Base-by-base conservation (phyloP, 352 stramenopile species). In the Blastocystis sp. region DNA sequence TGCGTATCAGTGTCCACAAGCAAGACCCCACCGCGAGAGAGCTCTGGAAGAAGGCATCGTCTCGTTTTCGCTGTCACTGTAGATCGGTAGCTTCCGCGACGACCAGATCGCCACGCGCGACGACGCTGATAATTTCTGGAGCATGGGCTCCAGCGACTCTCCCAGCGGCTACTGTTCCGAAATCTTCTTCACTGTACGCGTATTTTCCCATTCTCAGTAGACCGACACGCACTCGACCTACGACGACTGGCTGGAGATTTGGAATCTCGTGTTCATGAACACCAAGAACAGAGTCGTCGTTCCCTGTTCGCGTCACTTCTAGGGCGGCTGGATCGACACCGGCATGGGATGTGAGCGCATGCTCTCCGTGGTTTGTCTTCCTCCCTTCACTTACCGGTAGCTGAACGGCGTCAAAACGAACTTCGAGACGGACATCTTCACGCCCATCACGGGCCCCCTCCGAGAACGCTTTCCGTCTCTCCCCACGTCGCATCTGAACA, bases 261-360 rank as follows among this genome's bases (percentile, higher is more conserved):
- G 94, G 94, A 98, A 98, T 88, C 91, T 96, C 81, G 94, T 98
- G 16, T 98, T 97, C 87, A 97, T 98, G 94, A 98, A 89, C 97
- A 95, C 88, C 95, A 94, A 89, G n/a, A 57, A 75, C 40, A 46
- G 65, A 48, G 71, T 71, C 4, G 3, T 6, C n/a, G 24, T 51
- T 16, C 34, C 0, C 11, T 38, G 34, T 49, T 67, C 24, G 14
- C n/a, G 21, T 77, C 8, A 67, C 32, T n/a, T 84, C 91, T 90
- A 6, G 90, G 88, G 32, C 87, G 97, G 54, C 88, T 92, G 67
- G 84, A 91, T 98, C 36, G 95, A 98, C 90, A 98, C 94, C 36
- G 95, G 95, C 57, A 97, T 98, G 95, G 95, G 94, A 53, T 95
- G 97, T 51, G 94, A 97, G 88, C 93, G 94, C 40, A 89, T 98